These are phyloP conservation scores for Saccharomyces pastorianus DNA, from an alignment of 1,139 yeast species.

Conservation along the genomic window DNA sequence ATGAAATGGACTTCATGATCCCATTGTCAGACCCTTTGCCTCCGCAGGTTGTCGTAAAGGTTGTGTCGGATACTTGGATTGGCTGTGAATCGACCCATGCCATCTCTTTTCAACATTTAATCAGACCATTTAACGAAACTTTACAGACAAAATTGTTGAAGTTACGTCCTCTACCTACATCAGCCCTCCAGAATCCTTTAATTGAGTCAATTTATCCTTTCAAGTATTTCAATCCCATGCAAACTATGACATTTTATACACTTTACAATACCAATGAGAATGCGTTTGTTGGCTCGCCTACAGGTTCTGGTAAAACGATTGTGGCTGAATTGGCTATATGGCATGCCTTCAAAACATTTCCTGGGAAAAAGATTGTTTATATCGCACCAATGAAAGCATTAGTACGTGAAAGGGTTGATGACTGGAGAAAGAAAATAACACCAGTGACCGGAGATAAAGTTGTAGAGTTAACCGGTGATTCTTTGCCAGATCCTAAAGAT, in stretches of 20 bases:
- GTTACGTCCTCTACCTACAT: conserved; percentile 76
- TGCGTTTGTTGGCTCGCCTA: conserved; percentile 93
- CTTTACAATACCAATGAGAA: conserved; percentile 71
- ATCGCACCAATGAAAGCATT: conserved; percentile 99
- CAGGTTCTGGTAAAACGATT: conserved; percentile 96
- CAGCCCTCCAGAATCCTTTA: conserved; percentile 64
- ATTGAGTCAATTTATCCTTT: conserved; percentile 73
- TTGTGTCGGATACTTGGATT: conserved; percentile 80
- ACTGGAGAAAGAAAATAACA: conserved; percentile 74
- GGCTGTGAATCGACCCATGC: conserved; percentile 75
- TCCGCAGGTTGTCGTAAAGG: conserved; percentile 72
- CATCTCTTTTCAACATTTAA: conserved; percentile 82
- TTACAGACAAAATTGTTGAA: conserved; percentile 71
- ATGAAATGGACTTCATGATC: conserved; percentile 84
- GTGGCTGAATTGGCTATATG: conserved; percentile 96
- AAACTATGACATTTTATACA: conserved; percentile 91
- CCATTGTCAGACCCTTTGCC: conserved; percentile 87
- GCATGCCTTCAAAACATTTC: conserved; percentile 81
- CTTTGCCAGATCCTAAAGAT: conserved; percentile 79
- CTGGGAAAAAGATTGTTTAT: conserved; percentile 80
- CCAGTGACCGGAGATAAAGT: conserved; percentile 55
- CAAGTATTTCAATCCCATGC: conserved; percentile 94
- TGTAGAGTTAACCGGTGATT: conserved; percentile 95
- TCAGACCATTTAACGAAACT: conserved; percentile 82
- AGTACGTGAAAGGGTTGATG: conserved; percentile 92